These are phyloP conservation scores for Ampelocalamus luodianensis DNA, from an alignment of 176 grass and related monocot genomes.

Conservation along the genomic window DNA sequence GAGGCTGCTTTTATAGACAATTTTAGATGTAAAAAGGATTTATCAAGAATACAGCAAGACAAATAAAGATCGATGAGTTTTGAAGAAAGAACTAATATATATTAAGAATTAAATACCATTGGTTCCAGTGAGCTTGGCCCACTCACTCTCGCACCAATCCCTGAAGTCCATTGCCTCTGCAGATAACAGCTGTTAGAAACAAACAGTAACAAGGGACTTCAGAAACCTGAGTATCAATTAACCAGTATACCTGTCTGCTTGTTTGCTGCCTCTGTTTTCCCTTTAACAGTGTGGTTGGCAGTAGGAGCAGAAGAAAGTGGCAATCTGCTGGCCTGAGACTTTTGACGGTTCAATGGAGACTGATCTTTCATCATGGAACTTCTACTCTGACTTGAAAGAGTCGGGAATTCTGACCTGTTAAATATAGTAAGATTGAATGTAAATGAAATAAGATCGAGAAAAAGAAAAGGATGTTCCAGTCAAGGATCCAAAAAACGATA, in stretches of 20 bases:
- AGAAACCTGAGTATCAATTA: conserved; percentile 24
- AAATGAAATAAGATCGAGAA: not conserved
- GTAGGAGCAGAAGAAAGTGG: conserved; percentile 46
- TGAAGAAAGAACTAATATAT: conserved; percentile 3
- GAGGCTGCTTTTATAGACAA: too few species aligned
- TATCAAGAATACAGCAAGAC: not conserved
- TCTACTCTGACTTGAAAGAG: conserved; percentile 57
- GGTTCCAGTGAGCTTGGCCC: conserved; percentile 82
- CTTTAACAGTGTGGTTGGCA: conserved; percentile 56
- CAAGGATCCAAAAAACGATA: too few species aligned
- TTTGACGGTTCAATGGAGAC: conserved; percentile 60
- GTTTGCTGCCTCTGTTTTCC: conserved; percentile 54
- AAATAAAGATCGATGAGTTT: conserved; percentile 16
- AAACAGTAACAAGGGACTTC: conserved; percentile 7
- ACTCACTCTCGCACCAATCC: conserved; percentile 84
- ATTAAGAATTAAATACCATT: conserved; percentile 62
- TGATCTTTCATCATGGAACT: conserved; percentile 57
- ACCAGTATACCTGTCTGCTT: conserved; percentile 69
- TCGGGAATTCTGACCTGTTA: conserved; percentile 77
- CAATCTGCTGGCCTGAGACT: conserved; percentile 51
- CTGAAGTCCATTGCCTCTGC: conserved; percentile 96
- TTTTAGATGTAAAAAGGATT: too few species aligned
- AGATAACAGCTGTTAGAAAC: conserved; percentile 45
- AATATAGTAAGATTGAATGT: conserved; percentile 35
- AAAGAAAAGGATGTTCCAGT: not conserved